Percentiles rank a stretch among this genome's conserved stretches.
Conservation (phyloP, 139 green algal species). For the Gonium pectorale region DNA sequence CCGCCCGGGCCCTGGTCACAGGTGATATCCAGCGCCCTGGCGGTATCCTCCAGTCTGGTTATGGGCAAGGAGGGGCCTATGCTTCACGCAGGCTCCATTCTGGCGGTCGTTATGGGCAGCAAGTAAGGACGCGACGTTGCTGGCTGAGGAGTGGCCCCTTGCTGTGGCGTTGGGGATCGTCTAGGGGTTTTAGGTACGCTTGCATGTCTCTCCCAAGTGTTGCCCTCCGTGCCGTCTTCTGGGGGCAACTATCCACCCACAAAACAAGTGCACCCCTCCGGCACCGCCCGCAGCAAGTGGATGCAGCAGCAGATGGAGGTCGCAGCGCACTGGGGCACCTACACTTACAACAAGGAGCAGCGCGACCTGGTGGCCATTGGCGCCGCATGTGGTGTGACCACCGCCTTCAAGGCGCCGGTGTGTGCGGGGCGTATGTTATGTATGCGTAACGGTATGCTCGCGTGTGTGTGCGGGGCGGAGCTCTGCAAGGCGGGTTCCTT, state of each 20-base stretch:
- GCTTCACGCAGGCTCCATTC: constrained; percentile 71
- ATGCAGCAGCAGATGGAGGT: constrained; percentile 70
- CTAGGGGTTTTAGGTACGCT: no score
- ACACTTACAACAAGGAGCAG: constrained; percentile 74
- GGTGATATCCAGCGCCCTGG: constrained; percentile 68
- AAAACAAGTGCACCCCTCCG: neutral
- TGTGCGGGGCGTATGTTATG: neutral
- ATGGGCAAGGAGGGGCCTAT: constrained; percentile 77
- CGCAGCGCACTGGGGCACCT: constrained; percentile 65
- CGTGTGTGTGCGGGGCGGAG: no score
- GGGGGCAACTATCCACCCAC: no score
- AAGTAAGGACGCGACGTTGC: no score
- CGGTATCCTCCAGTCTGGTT: constrained; percentile 63
- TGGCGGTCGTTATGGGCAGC: constrained; percentile 66
- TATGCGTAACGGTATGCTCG: no score
- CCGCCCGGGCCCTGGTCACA: neutral
- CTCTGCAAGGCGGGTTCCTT: no score
- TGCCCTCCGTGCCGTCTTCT: no score
- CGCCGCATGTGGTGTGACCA: constrained; percentile 67
- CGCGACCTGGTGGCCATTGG: constrained; percentile 71
- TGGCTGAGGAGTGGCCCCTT: no score
- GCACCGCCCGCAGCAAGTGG: constrained; percentile 57
- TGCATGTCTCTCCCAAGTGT: no score
- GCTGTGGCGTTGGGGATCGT: no score
- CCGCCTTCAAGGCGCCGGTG: constrained; percentile 74